phyloP scores from a whole-genome alignment of 2,329 filamentous ascomycete species.

The Alternaria incomplexa region DNA sequence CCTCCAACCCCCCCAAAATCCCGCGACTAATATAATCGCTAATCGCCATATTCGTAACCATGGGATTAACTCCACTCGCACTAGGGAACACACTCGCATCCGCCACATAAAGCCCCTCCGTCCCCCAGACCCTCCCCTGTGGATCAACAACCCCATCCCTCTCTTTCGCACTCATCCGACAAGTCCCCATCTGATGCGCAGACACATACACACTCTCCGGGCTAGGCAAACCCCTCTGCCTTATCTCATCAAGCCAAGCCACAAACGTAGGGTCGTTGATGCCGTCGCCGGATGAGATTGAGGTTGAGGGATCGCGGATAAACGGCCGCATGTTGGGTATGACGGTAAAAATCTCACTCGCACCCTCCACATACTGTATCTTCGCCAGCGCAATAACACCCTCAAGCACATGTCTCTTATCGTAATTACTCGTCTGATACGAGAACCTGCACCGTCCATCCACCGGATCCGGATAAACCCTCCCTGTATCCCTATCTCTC shows the following conservation, averaged over 20 bases:
- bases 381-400: slow-evolving; percentile 75
- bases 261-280: slow-evolving; percentile 66
- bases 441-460: slow-evolving; percentile 70
- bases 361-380: slow-evolving; percentile 78
- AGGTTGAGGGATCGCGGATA: slow-evolving; percentile 48
- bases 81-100: slow-evolving; percentile 79
- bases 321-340: slow-evolving; percentile 71
- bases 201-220: slow-evolving; percentile 65
- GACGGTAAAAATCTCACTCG: slow-evolving; percentile 75
- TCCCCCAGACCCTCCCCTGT: slow-evolving; percentile 65
- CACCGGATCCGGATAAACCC: slow-evolving; percentile 72
- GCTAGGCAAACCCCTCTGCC: slow-evolving; percentile 57
- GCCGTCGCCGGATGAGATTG: slow-evolving; percentile 41
- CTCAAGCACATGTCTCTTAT: slow-evolving; percentile 73
- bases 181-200: slow-evolving; percentile 84
- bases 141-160: slow-evolving; percentile 54
- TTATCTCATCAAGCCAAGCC: slow-evolving; percentile 63
- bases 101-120: slow-evolving; percentile 69
- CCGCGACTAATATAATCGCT: slow-evolving; percentile 45
- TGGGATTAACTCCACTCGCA: slow-evolving; percentile 80
- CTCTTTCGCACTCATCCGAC: slow-evolving; percentile 67
- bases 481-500: slow-evolving; percentile 77
- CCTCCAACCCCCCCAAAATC: slow-evolving; percentile 32
- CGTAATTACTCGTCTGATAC: slow-evolving; percentile 74
- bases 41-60: slow-evolving; percentile 74